Conservation (phyloP, 805 yeast species). For the Cyberlindnera amylophila region DNA sequence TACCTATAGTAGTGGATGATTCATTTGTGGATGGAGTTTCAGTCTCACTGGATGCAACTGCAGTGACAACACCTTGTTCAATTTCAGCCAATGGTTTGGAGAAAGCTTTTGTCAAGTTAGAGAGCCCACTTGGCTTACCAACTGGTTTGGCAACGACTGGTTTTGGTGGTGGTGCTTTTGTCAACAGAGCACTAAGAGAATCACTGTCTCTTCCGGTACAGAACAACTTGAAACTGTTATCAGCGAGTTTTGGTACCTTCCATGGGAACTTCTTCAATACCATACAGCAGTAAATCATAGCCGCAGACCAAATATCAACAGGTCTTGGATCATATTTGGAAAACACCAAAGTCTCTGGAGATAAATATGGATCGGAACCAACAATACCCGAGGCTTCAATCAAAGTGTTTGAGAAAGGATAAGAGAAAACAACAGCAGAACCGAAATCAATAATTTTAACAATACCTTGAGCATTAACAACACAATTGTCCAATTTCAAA, state of each 20-base stretch:
- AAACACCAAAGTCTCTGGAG: constrained; percentile 88
- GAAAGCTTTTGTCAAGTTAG: constrained; percentile 27
- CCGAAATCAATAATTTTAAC: constrained; percentile 92
- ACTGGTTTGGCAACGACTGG: constrained; percentile 22
- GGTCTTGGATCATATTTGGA: constrained; percentile 87
- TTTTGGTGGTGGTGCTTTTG: constrained; percentile 49
- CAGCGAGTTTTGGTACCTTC: constrained; percentile 84
- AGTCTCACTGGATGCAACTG: not conserved
- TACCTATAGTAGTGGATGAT: constrained; percentile 1
- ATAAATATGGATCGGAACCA: constrained; percentile 85
- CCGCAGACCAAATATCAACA: constrained; percentile 91
- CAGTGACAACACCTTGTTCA: constrained; percentile 9
- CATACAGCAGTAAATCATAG: constrained; percentile 91
- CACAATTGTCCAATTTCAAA: constrained; percentile 89
- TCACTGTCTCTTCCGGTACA: constrained; percentile 69
- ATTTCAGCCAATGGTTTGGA: constrained; percentile 23
- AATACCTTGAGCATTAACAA: constrained; percentile 74
- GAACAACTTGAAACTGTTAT: constrained; percentile 78
- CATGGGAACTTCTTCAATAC: constrained; percentile 88
- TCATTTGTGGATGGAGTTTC: not conserved
- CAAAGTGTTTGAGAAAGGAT: constrained; percentile 72
- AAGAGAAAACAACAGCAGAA: constrained; percentile 84
- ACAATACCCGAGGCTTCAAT: constrained; percentile 82
- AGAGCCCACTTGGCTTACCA: constrained; percentile 22
- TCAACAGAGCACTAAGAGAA: constrained; percentile 59